Percentiles rank a stretch among this genome's conserved stretches.
phyloP scores from a whole-genome alignment of 805 yeast species.

The Millerago galiae region DNA sequence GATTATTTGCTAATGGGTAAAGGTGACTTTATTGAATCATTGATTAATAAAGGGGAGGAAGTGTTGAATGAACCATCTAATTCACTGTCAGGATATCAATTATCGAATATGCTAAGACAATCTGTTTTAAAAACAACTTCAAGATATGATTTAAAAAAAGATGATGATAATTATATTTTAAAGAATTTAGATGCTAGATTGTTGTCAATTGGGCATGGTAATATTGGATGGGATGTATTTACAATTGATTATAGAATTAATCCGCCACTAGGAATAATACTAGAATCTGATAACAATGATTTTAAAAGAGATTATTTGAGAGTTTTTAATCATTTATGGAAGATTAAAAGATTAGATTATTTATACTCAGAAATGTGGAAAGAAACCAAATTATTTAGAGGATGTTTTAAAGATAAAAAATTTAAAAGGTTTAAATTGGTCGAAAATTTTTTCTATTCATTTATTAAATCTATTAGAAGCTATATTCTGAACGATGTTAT shows the following conservation, averaged over 20 bases:
- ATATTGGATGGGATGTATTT: constrained; percentile 88
- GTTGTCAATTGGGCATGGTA: constrained; percentile 64
- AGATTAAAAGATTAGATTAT: constrained; percentile 55
- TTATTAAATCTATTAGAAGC: constrained; percentile 26
- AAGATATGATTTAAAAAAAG: constrained; percentile 29
- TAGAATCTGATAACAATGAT: constrained; percentile 41
- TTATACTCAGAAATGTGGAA: constrained; percentile 46
- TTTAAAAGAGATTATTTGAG: constrained; percentile 58
- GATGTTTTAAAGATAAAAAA: constrained; percentile 19
- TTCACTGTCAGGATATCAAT: constrained; percentile 56
- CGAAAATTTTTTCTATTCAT: constrained; percentile 27
- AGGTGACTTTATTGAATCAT: constrained; percentile 74
- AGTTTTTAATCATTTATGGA: constrained; percentile 83
- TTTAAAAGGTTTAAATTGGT: constrained; percentile 26
- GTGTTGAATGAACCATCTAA: constrained; percentile 55
- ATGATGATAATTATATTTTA: constrained; percentile 31
- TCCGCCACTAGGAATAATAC: constrained; percentile 46
- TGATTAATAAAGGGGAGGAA: constrained; percentile 49
- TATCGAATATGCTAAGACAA: constrained; percentile 58
- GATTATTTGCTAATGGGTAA: constrained; percentile 62
- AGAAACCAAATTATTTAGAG: constrained; percentile 26
- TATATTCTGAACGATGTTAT: constrained; percentile 28
- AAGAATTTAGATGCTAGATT: constrained; percentile 76
- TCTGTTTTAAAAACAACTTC: constrained; percentile 54
- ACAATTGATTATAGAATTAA: constrained; percentile 68